Evolutionary conservation across 2,329 filamentous ascomycete species (phyloP), one percentile per base, ranked within the genome.

Genomic region (Aspergillus uvarum): DNA sequence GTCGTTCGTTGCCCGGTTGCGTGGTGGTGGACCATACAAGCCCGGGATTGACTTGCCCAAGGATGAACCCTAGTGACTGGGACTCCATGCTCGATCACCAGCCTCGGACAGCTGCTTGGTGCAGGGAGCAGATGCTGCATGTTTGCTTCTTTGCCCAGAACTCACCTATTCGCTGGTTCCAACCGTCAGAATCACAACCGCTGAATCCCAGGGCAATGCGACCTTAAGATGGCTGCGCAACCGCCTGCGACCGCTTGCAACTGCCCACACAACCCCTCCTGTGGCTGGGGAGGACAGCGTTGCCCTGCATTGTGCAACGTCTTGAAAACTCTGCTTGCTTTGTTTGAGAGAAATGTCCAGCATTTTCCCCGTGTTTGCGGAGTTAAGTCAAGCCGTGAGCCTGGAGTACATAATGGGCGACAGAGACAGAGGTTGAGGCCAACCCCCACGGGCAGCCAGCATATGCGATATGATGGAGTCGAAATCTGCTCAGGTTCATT

Each of bases 331-430:
- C 38, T 44, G 38, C 38, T 48, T 35, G 11, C 53, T 32, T 55
- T 29, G 22, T 29, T 21, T 16, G 19, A 3, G 24, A 5, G 11
- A 44, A n/a, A 8, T 8, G 16, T 24, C 35, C 6, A 5, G n/a
- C n/a, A 31, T 48, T 29, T 10, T 2, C 22, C 2, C n/a, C 26
- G 6, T 16, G 26, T 22, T 19, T 47, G 16, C 44, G 29, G 53
- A 55, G 44, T 55, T 47, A 24, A 55, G 11, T 48, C 53, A 55
- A 35, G n/a, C 53, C 53, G 53, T 47, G 38, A 22, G 24, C 19
- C 24, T 47, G 52, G 24, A 47, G 31, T 44, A 31, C 47, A 54
- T 47, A 11, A 24, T 26, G 35, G 21, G 42, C 14, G 35, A 26
- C 35, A n/a, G 21, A 38, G 42, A 19, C 35, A 53, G 21, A 35